phyloP scores from a whole-genome alignment of 495 filamentous ascomycete genomes.

The Penicillium pancosmium region DNA sequence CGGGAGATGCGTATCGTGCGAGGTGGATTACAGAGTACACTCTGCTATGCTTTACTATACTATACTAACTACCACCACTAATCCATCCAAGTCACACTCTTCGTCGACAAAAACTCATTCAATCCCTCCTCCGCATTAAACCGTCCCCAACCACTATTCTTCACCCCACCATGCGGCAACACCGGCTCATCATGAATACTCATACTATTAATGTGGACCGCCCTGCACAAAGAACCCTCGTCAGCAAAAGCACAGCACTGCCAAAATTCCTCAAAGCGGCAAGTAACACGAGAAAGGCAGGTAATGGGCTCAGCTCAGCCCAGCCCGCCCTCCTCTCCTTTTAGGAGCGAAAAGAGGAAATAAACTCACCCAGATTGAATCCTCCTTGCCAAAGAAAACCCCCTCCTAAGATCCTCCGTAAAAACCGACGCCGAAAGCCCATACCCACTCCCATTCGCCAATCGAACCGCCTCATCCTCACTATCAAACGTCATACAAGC shows the following conservation, averaged over 20 bases:
- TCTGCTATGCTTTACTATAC: background rate
- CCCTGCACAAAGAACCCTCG: slow-evolving; percentile 33
- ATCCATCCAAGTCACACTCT: slow-evolving; percentile 77
- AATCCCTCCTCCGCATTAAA: slow-evolving; percentile 59
- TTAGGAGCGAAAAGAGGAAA: background rate
- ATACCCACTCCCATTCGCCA: slow-evolving; percentile 52
- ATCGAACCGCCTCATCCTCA: slow-evolving; percentile 50
- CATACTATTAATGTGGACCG: slow-evolving; percentile 89
- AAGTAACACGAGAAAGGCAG: background rate
- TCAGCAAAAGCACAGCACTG: background rate
- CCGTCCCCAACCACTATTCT: slow-evolving; percentile 79
- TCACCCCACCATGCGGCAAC: slow-evolving; percentile 82
- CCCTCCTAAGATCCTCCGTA: slow-evolving; percentile 47
- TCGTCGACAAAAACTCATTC: slow-evolving; percentile 78
- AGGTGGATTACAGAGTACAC: too few species aligned
- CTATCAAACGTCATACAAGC: slow-evolving; percentile 44
- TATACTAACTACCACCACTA: slow-evolving; percentile 4
- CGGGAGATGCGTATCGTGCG: too few species aligned
- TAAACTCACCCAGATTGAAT: slow-evolving; percentile 49
- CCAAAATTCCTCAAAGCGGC: background rate
- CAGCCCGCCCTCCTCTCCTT: too few species aligned
- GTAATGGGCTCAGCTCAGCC: background rate
- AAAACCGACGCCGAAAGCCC: slow-evolving; percentile 52
- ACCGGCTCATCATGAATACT: slow-evolving; percentile 80
- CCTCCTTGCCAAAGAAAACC: slow-evolving; percentile 44